Percentiles rank a stretch among this genome's conserved stretches.
phyloP scores from a whole-genome alignment of 306 rosid genomes.

The Nissolia schottii region DNA sequence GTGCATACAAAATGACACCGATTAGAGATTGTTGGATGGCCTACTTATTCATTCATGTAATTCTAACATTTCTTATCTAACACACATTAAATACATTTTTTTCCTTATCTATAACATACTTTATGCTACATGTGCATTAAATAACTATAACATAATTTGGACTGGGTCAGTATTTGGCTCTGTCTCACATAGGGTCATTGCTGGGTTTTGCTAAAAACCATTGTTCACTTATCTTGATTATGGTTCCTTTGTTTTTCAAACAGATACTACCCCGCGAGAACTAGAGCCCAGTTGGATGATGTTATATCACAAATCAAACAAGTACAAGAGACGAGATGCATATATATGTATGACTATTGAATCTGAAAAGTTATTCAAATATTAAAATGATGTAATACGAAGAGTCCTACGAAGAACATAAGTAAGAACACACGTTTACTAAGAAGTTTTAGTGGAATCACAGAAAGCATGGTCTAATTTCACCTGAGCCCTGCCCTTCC shows the following conservation, averaged over 20 bases:
- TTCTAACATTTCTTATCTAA: too few relatives aligned
- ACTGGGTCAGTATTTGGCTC: too few relatives aligned
- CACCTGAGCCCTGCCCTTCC: constrained; percentile 85
- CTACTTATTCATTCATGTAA: too few relatives aligned
- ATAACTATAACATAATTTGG: too few relatives aligned
- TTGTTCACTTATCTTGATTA: too few relatives aligned
- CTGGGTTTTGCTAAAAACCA: too few relatives aligned
- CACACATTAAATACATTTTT: background rate
- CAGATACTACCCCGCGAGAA: background rate
- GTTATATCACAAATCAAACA: background rate
- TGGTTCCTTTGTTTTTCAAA: background rate
- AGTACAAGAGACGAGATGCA: too few relatives aligned
- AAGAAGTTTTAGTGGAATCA: background rate
- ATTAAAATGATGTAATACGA: too few relatives aligned
- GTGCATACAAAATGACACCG: constrained; percentile 40
- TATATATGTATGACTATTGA: too few relatives aligned
- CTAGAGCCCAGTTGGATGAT: background rate
- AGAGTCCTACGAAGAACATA: background rate
- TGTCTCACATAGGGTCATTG: too few relatives aligned
- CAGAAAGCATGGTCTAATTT: background rate
- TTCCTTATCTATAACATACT: background rate
- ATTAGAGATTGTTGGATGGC: too few relatives aligned
- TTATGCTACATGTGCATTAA: background rate
- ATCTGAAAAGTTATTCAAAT: background rate
- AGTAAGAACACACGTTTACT: background rate